These are phyloP conservation scores for Mycogone perniciosa DNA, from an alignment of 2,329 filamentous ascomycete species.

Conservation along the genomic window DNA sequence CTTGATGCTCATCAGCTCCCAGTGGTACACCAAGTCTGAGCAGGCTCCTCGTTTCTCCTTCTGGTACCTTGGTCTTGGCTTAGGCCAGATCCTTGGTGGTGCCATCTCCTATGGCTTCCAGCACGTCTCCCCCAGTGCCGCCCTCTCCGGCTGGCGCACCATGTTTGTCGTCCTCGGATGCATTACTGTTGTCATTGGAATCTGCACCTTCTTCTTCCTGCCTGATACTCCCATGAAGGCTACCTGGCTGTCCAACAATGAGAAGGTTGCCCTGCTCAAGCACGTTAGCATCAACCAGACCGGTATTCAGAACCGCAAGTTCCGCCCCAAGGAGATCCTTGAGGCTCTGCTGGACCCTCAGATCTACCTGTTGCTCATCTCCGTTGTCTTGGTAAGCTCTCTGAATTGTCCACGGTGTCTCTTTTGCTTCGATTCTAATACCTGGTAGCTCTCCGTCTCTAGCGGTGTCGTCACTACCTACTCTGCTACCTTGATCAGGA, in stretches of 20 bases:
- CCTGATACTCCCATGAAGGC: slow-evolving; percentile 43
- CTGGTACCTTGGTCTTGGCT: slow-evolving; percentile 55
- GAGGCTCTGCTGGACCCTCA: slow-evolving; percentile 48
- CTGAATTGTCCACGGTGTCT: not conserved
- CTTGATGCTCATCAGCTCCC: slow-evolving; percentile 53
- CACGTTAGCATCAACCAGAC: slow-evolving; percentile 53
- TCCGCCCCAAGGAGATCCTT: slow-evolving; percentile 45
- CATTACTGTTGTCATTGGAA: slow-evolving; percentile 30
- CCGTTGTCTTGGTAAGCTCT: slow-evolving; percentile 39
- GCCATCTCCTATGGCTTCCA: slow-evolving; percentile 58
- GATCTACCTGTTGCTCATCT: slow-evolving; percentile 42
- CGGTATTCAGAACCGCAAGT: slow-evolving; percentile 48
- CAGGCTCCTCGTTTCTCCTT: slow-evolving; percentile 53
- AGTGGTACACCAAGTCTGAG: slow-evolving; percentile 58
- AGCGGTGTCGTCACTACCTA: slow-evolving; percentile 50
- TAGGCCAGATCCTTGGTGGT: slow-evolving; percentile 56
- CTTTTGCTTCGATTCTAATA: not conserved
- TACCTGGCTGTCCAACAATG: slow-evolving; percentile 38
- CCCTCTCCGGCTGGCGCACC: slow-evolving; percentile 60
- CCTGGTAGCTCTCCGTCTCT: slow-evolving; percentile 38
- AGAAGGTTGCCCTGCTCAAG: slow-evolving; percentile 44
- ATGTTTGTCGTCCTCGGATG: slow-evolving; percentile 64
- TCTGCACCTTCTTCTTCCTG: slow-evolving; percentile 27
- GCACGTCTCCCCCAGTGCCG: slow-evolving; percentile 44
- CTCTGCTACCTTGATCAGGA: slow-evolving; percentile 46